phyloP scores from a whole-genome alignment of 345 rosid genomes.

The Eucalyptus camaldulensis region DNA sequence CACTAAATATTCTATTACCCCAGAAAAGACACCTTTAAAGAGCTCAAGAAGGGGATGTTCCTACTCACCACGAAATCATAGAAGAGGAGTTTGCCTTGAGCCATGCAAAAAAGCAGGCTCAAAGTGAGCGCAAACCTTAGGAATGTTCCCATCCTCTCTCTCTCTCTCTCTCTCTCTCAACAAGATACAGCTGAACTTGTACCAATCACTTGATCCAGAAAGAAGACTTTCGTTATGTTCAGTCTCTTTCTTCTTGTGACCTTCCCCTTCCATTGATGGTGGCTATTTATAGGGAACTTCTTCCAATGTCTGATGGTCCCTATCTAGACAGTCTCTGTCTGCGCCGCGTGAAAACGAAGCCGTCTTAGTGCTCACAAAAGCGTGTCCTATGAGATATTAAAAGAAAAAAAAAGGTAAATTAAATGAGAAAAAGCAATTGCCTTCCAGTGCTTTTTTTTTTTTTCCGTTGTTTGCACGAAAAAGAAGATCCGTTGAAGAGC shows the following conservation, averaged over 20 bases:
- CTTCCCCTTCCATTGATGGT: background rate
- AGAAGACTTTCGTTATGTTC: background rate
- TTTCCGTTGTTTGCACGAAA: background rate
- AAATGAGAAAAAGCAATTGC: background rate
- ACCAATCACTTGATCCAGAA: background rate
- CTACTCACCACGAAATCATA: background rate
- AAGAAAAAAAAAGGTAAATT: background rate
- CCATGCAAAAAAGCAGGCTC: background rate
- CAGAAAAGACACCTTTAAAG: background rate
- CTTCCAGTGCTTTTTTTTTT: background rate
- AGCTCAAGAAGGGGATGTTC: background rate
- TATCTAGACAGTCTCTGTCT: background rate
- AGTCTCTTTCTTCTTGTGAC: background rate
- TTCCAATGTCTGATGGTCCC: background rate
- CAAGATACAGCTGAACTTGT: background rate
- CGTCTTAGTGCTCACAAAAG: background rate
- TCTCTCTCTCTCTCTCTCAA: background rate
- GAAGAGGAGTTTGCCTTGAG: background rate
- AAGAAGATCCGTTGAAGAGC: background rate
- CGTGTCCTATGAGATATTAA: background rate
- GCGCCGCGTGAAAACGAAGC: background rate
- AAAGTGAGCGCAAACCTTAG: background rate
- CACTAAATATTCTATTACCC: background rate
- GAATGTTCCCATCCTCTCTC: background rate
- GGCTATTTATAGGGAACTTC: background rate